phyloP scores from a whole-genome alignment of 805 yeast species.

The Starmerella bacillaris region DNA sequence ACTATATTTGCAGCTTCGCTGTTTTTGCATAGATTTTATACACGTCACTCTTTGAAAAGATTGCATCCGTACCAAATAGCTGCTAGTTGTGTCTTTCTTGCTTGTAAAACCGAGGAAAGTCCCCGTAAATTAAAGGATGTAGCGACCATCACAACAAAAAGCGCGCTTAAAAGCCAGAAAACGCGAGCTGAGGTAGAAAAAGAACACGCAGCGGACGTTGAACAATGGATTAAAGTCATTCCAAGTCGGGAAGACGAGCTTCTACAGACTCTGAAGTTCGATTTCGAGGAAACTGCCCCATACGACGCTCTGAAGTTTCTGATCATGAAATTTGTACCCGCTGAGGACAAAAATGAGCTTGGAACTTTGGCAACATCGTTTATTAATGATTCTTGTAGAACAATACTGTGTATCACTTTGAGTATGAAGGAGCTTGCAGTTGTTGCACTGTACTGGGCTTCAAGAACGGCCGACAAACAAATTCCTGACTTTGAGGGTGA shows the following conservation, averaged over 20 bases:
- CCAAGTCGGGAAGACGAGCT: slow-evolving; percentile 30
- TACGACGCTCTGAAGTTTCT: slow-evolving; percentile 13
- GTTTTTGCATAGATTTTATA: slow-evolving; percentile 36
- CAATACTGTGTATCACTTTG: slow-evolving; percentile 22
- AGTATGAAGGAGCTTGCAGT: slow-evolving; percentile 24
- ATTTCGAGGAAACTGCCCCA: slow-evolving; percentile 29
- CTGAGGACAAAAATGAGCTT: slow-evolving; percentile 6
- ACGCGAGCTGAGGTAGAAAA: slow-evolving; percentile 22
- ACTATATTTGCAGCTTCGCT: slow-evolving; percentile 33
- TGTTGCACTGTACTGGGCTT: slow-evolving; percentile 25
- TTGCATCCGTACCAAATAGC: slow-evolving; percentile 35
- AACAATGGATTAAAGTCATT: slow-evolving; percentile 35
- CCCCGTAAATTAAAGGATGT: slow-evolving; percentile 32
- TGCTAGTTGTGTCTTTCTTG: slow-evolving; percentile 34
- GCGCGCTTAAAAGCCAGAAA: slow-evolving; percentile 29
- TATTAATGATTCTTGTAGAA: slow-evolving; percentile 26
- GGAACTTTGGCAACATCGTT: slow-evolving; percentile 15
- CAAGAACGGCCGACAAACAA: slow-evolving; percentile 6
- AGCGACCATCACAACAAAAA: slow-evolving; percentile 31
- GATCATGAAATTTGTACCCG: slow-evolving; percentile 6
- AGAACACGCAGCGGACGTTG: slow-evolving; percentile 31
- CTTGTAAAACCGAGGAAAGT: slow-evolving; percentile 38
- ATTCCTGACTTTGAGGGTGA: slow-evolving; percentile 9
- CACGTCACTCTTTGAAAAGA: slow-evolving; percentile 27
- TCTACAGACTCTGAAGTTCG: slow-evolving; percentile 32